Percentiles rank a stretch among this genome's conserved stretches.
These are phyloP conservation scores for Fusarium paranaense DNA, from an alignment of 2,329 filamentous ascomycete genomes.

Conservation along the genomic window DNA sequence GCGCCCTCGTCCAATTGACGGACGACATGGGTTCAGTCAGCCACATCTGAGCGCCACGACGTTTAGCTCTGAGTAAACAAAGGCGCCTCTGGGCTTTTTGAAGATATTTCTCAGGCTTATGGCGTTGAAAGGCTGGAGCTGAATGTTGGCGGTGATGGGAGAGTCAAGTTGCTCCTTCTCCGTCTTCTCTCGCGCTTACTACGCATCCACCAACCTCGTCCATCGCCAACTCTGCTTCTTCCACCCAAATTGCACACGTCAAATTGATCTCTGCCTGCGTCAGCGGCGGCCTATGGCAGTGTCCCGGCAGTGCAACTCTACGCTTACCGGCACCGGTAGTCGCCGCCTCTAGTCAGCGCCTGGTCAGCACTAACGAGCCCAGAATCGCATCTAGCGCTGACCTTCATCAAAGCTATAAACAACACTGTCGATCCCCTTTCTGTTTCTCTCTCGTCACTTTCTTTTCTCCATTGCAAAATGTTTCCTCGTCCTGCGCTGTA, in stretches of 20 bases:
- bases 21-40: neutral
- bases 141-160: neutral
- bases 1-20: neutral
- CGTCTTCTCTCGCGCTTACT: neutral
- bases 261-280: neutral
- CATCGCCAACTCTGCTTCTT: neutral
- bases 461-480: neutral
- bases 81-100: neutral
- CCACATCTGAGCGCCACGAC: neutral
- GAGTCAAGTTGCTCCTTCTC: neutral
- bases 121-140: neutral
- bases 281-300: neutral
- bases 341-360: neutral
- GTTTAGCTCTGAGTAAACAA: neutral
- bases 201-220: neutral
- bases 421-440: neutral
- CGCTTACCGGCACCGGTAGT: neutral
- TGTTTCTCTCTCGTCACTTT: neutral
- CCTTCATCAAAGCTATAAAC: neutral
- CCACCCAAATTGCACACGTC: neutral
- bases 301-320: neutral
- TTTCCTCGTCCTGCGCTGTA: slow-evolving; percentile 30
- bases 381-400: neutral
- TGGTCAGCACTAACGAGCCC: neutral
- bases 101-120: neutral